These are phyloP conservation scores for Umbelopsis ramanniana DNA, from an alignment of 192 early-diverging fungal species.

Conservation along the genomic window DNA sequence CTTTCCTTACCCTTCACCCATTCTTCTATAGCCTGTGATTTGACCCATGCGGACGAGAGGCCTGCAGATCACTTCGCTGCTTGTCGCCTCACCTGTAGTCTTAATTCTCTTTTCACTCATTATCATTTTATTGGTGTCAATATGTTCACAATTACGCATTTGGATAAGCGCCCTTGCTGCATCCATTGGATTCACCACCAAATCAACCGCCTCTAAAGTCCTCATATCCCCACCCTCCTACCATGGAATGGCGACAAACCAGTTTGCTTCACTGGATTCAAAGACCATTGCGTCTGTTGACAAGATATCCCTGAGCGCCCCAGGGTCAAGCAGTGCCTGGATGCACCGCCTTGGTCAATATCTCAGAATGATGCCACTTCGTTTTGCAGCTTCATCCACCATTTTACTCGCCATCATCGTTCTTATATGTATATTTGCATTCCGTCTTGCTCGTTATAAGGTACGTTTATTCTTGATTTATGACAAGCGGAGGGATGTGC, in stretches of 20 bases:
- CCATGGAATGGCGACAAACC: not conserved
- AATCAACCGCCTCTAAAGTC: not conserved
- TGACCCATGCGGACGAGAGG: conserved; percentile 23
- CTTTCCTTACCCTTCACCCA: not conserved
- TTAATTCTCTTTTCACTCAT: conserved; percentile 17
- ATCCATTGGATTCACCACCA: conserved; percentile 3
- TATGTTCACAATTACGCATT: conserved; percentile 22
- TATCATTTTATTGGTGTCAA: conserved; percentile 15
- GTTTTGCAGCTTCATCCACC: conserved; percentile 16
- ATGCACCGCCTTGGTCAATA: conserved; percentile 19
- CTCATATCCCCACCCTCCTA: not conserved
- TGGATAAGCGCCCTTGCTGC: not conserved
- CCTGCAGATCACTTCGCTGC: conserved; percentile 19
- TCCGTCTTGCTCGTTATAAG: conserved; percentile 25
- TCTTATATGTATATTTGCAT: conserved; percentile 19
- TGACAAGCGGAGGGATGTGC: not conserved
- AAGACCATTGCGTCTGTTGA: conserved; percentile 15
- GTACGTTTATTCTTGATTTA: not conserved
- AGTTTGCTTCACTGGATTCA: conserved; percentile 4
- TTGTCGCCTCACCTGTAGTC: conserved; percentile 18
- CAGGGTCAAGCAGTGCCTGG: conserved; percentile 19
- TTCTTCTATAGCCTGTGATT: not conserved
- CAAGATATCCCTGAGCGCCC: conserved; percentile 19
- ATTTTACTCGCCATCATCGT: conserved; percentile 25
- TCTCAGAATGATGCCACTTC: conserved; percentile 18